Base-by-base conservation (phyloP, 495 filamentous ascomycete genomes). In the Penicillium paxilli region DNA sequence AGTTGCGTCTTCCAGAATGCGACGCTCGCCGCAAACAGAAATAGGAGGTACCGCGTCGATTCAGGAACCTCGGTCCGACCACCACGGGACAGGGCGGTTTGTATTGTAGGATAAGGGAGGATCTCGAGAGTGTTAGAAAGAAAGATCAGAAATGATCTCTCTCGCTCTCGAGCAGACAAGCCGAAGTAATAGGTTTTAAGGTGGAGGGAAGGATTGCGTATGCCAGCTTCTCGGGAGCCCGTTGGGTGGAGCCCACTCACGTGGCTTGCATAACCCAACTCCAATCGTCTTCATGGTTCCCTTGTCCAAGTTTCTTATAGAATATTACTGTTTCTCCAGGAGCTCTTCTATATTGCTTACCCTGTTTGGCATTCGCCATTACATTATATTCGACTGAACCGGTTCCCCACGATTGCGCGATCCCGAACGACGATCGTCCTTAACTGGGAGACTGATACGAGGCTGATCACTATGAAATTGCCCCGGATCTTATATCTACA, bases 21-120 rank as follows among this genome's bases (percentile, higher is more conserved):
- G 51, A 55, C 54, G 19, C 50, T 21, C 37, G 44, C 59, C 59
- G 59, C 55, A 58, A 58, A 53, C 55, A 56, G 58, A 52, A 50
- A 42, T 24, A 51, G 48, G 42, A 49, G 52, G 45, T 5, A 46
- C 44, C 45, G 17, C 45, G 17, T 44, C 21, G 40, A 35, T n/a
- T 25, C 24, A 21, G 8, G 25, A 33, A 32, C 20, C 23, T 53
- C 21, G 45, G 49, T 19, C 40, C 49, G 45, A 41, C 26, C 28
- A 30, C 17, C 9, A n/a, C 3, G 20, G 45, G 19, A 30, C 45
- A 20, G 23, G 44, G 25, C 7, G 14, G 22, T 16, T 20, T 28
- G 16, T n/a, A 30, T 12, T 5, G 9, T 3, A 44, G 30, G 19
- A 45, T 20, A 32, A 32, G 23, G 28, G 35, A 44, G 41, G 32